phyloP scores from a whole-genome alignment of 108 stramenopile genomes.

The Cyclotella baltica region DNA sequence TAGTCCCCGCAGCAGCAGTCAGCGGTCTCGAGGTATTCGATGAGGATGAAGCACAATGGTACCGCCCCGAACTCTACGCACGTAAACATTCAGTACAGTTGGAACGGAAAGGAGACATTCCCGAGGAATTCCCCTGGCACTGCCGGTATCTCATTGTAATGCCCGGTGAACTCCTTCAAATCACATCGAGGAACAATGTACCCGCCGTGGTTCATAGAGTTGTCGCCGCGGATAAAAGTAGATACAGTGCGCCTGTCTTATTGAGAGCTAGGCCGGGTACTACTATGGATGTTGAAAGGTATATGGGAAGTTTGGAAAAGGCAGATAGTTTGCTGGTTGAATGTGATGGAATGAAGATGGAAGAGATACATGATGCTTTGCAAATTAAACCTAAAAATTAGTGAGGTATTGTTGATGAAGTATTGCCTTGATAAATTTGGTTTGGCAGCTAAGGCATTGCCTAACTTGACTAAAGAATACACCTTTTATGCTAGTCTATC shows the following conservation, averaged over 20 bases:
- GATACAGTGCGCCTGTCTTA: slow-evolving; percentile 74
- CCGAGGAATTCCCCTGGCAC: slow-evolving; percentile 71
- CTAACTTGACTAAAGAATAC: no score
- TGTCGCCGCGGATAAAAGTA: slow-evolving; percentile 55
- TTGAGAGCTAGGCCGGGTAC: slow-evolving; percentile 74
- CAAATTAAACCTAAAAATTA: slow-evolving; percentile 38
- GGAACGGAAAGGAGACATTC: slow-evolving; percentile 37
- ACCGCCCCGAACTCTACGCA: slow-evolving; percentile 80
- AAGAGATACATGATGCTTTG: slow-evolving; percentile 73
- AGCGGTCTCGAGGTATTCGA: slow-evolving; percentile 86
- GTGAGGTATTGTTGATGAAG: not conserved
- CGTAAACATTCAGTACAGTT: slow-evolving; percentile 46
- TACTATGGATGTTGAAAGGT: slow-evolving; percentile 60
- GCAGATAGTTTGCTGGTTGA: slow-evolving; percentile 61
- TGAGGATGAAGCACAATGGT: slow-evolving; percentile 79
- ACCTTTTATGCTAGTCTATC: no score
- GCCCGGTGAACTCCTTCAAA: slow-evolving; percentile 83
- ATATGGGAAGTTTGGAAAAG: slow-evolving; percentile 67
- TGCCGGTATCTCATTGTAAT: slow-evolving; percentile 78
- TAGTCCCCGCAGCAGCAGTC: slow-evolving; percentile 78
- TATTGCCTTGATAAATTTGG: not conserved
- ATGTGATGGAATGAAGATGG: slow-evolving; percentile 74
- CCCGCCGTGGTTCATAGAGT: slow-evolving; percentile 85
- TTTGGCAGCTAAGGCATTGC: no score
- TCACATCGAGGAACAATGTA: slow-evolving; percentile 77